These are phyloP conservation scores for Microbotryum saponariae DNA, from an alignment of 1,284 basidiomycete genomes.

Conservation along the genomic window DNA sequence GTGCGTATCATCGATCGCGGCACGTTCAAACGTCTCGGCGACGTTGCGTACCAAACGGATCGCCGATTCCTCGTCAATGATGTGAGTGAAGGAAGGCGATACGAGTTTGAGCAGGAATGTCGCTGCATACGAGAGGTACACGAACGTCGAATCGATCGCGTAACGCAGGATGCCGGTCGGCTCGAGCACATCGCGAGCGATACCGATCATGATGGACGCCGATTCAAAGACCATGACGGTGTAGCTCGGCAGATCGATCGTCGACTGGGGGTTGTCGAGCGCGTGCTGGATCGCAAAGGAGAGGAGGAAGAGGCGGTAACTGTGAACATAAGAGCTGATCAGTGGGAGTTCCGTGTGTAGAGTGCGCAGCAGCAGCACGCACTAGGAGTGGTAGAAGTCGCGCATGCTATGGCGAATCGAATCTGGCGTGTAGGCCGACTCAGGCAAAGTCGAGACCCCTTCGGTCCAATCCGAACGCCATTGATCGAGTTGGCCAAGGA, in stretches of 20 bases:
- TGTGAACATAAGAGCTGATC: slow-evolving; percentile 17
- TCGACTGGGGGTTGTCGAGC: slow-evolving; percentile 37
- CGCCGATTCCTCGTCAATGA: slow-evolving; percentile 31
- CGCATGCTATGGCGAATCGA: slow-evolving; percentile 5
- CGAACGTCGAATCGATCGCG: slow-evolving; percentile 41
- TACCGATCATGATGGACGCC: slow-evolving; percentile 32
- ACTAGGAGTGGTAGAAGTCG: slow-evolving; percentile 28
- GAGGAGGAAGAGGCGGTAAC: slow-evolving; percentile 37
- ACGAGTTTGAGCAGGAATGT: slow-evolving; percentile 40
- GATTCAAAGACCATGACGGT: slow-evolving; percentile 33
- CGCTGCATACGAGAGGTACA: slow-evolving; percentile 42
- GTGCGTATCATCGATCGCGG: slow-evolving; percentile 48
- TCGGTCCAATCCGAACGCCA: slow-evolving; percentile 31
- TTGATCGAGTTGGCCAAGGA: slow-evolving; percentile 30
- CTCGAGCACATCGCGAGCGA: slow-evolving; percentile 39
- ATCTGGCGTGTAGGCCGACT: slow-evolving; percentile 1
- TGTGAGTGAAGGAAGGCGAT: slow-evolving; percentile 24
- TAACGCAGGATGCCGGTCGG: slow-evolving; percentile 40
- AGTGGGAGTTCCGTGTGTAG: not conserved
- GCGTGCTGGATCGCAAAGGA: slow-evolving; percentile 43
- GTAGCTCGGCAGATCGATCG: slow-evolving; percentile 36
- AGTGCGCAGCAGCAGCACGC: not conserved
- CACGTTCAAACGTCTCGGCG: slow-evolving; percentile 24
- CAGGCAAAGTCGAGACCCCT: not conserved
- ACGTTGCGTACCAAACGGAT: slow-evolving; percentile 29